Percentiles rank a stretch among this genome's conserved stretches.
Evolutionary conservation across 306 rosid species (phyloP).

Genomic region (Neltuma alba): DNA sequence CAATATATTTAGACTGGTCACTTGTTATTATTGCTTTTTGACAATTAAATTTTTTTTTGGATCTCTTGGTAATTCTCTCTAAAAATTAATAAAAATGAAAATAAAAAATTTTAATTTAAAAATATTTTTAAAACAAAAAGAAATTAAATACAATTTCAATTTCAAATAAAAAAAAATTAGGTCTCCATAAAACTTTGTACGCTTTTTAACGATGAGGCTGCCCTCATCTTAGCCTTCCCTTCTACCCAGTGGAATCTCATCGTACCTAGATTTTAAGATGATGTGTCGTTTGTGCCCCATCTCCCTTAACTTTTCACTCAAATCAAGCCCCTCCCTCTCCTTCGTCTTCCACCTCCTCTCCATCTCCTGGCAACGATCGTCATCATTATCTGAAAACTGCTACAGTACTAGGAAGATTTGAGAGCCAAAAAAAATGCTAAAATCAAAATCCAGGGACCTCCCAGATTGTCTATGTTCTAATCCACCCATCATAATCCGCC

Average conservation of each 20-base stretch:
- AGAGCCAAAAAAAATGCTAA: slow-evolving; percentile 38
- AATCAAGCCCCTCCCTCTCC: background rate
- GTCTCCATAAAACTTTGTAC: background rate
- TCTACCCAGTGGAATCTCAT: slow-evolving; percentile 45
- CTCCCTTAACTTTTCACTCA: slow-evolving; percentile 1
- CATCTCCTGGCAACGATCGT: background rate
- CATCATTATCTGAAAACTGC: slow-evolving; percentile 8
- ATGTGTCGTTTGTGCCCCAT: background rate
- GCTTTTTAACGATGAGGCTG: background rate
- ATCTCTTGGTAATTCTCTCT: no score
- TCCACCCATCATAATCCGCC: slow-evolving; percentile 47
- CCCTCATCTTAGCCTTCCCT: slow-evolving; percentile 29
- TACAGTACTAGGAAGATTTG: background rate
- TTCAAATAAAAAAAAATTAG: background rate
- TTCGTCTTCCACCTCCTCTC: background rate
- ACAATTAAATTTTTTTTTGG: no score
- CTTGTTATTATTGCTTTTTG: no score
- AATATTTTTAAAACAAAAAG: slow-evolving; percentile 13
- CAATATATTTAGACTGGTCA: no score
- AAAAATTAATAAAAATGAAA: background rate
- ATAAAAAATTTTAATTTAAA: no score
- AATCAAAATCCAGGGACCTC: slow-evolving; percentile 51
- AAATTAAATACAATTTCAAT: background rate
- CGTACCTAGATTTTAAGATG: slow-evolving; percentile 44
- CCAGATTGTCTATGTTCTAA: slow-evolving; percentile 65